Evolutionary conservation across 2,329 filamentous ascomycete species (phyloP).

Genomic region (Calycina herbarum): DNA sequence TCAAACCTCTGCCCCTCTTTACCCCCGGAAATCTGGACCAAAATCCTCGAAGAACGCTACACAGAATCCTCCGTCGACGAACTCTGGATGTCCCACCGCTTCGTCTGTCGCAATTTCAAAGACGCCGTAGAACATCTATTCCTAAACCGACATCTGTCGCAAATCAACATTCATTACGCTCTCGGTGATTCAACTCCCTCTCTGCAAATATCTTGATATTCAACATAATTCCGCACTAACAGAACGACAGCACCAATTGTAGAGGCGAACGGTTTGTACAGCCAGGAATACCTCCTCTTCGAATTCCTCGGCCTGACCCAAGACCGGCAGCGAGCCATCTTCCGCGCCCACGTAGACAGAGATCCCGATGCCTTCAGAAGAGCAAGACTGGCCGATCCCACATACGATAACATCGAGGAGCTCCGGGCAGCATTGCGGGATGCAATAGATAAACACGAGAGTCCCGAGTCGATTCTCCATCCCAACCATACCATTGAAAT

Average conservation of each 20-base stretch:
- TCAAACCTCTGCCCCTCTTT: not conserved
- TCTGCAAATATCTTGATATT: too few relatives aligned
- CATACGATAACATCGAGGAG: too few relatives aligned
- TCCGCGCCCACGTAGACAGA: not conserved
- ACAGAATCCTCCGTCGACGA: not conserved
- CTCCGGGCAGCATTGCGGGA: too few relatives aligned
- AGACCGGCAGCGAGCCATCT: not conserved
- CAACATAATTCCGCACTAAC: not conserved
- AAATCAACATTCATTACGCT: not conserved
- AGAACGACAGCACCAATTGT: not conserved
- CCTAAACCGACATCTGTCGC: not conserved
- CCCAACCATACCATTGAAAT: not conserved
- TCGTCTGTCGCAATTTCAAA: not conserved
- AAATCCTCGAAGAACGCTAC: not conserved
- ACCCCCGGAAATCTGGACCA: not conserved
- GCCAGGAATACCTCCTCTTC: not conserved
- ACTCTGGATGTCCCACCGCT: conserved; percentile 7
- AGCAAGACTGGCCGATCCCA: too few relatives aligned
- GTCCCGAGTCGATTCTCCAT: not conserved
- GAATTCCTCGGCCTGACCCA: not conserved
- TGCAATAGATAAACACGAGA: too few relatives aligned
- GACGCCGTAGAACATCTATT: not conserved
- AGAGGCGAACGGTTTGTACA: not conserved
- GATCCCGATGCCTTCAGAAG: too few relatives aligned
- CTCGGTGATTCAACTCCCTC: not conserved